Conservation (phyloP, 2,329 filamentous ascomycete genomes). For the Teratosphaeria nubilosa region DNA sequence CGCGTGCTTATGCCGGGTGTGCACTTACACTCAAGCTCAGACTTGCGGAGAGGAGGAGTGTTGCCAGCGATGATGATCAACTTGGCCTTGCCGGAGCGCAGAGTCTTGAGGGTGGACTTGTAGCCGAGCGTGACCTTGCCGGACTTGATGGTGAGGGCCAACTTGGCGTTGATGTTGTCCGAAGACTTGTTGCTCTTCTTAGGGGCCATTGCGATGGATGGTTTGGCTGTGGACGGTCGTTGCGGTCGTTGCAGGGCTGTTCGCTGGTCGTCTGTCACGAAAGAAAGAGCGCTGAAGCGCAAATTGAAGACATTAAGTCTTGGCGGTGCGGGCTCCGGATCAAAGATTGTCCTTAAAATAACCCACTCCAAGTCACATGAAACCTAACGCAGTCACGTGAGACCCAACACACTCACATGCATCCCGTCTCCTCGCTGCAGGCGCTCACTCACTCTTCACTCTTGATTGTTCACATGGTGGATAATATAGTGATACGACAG, state of each 20-base stretch:
- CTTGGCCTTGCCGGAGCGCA: slow-evolving; percentile 96
- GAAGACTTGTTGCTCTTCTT: slow-evolving; percentile 84
- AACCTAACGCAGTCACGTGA: no score
- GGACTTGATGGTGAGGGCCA: slow-evolving; percentile 41
- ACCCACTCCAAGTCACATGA: no score
- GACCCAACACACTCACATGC: no score
- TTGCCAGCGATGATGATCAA: slow-evolving; percentile 92
- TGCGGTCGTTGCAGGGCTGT: slow-evolving; percentile 1
- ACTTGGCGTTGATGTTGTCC: slow-evolving; percentile 64
- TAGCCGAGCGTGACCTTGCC: slow-evolving; percentile 72
- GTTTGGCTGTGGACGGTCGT: not conserved
- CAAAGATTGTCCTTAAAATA: no score
- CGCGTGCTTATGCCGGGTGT: no score
- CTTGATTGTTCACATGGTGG: no score
- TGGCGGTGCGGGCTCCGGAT: no score
- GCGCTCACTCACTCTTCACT: no score
- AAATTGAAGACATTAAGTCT: no score
- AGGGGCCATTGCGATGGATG: slow-evolving; percentile 48
- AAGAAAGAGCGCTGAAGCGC: no score
- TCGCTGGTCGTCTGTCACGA: not conserved
- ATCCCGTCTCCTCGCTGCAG: not conserved
- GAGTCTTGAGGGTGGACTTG: slow-evolving; percentile 80
- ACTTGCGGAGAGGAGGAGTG: slow-evolving; percentile 95
- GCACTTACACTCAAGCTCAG: slow-evolving; percentile 64
- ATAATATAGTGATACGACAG: no score